Evolutionary conservation across 2,329 filamentous ascomycete species (phyloP), one percentile per base, ranked within the genome.

Genomic region (Claviceps paspali): DNA sequence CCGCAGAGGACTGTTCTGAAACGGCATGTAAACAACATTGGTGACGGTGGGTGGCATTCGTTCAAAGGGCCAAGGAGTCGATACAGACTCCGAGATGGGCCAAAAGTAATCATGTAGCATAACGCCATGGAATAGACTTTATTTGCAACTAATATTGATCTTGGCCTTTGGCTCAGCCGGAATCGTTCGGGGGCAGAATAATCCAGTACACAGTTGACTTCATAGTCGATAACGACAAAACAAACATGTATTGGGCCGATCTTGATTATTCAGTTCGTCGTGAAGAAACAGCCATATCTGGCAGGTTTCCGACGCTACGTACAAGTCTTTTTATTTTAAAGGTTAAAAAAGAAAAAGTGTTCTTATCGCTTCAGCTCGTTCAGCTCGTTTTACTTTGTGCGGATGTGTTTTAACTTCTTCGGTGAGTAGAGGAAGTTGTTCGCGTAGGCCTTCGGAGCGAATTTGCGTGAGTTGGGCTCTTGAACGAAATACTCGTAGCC

Each of bases 401-500:
- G 73, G 57, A 87, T 75, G 52, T 80, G 74, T 72, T 95, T 96
- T 57, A 96, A 67, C 73, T 88, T 91, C 61, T 75, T 79, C 10
- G 82, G 66, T 44, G 77, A 77, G 66, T 92, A 87, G 45, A 87
- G 56, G 62, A 96, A 98, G 67, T 96, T 94, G 63, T 93, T 92
- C 43, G 91, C 88, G 59, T 98, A 98, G 9, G 84, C 82, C 75
- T 98, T 98, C 43, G 86, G 83, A 12, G 76, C 66, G 51, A 95
- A 79, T 54, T 79, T 82, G 55, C 91, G 77, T 61, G 76, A 75
- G 54, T 95, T 92, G 26, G 91, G 88, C 64, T 96, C 91, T 68
- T 96, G 91, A 18, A 98, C 87, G 58, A 91, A 96, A 63, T 94
- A 98, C 58, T 98, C 88, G 57, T 98, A 98, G 26, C 92, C 91